Base-by-base conservation (phyloP, 2,329 filamentous ascomycete species). In the Rhexocercosporidium sp. region DNA sequence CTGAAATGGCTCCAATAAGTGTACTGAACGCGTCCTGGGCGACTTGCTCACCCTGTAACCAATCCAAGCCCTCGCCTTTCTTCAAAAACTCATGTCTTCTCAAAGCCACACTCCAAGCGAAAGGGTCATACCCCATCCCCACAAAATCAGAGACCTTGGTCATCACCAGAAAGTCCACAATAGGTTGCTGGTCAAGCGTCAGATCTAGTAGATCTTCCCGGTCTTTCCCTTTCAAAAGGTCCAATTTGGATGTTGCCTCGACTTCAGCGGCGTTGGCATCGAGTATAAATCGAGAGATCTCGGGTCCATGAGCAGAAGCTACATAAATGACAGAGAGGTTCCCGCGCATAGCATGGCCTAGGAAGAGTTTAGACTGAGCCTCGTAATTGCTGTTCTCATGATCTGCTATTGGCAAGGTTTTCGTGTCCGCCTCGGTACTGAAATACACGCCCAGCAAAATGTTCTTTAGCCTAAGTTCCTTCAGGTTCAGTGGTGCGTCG, bases 151-250 rank as follows among this genome's bases (percentile, higher is more conserved):
- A 78, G 8, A 80, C 78, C 14, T 81, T 75, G 62, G 80, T 74
- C 72, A 84, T 72, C 4, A 85, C 78, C 70, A 84, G 80, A 72
- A 81, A 84, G 73, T 85, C 84, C 3, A 85, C 79, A 20, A 85
- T 72, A 0, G 78, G 79, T 61, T 81, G 79, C 75, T 85, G 83
- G 70, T 84, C 81, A 78, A 78, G 82, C 1, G 74, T 78, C 59
- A 85, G 71, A 14, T 49, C 57, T 3, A 77, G 62, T 8, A 85
- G 72, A n/a, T 66, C 63, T 9, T 68, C 66, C 1, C 75, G 67
- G 59, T 83, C 81, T 0, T 64, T 57, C 3, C 71, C 51, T 68
- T 77, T 75, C 1, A 85, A 77, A 0, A 85, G 68, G 44, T 82
- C 79, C 16, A 74, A 67, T 72, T 83, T 84, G 14, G 76, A 77